Base-by-base conservation (phyloP, 2,329 filamentous ascomycete genomes). In the Davidsoniella australis region DNA sequence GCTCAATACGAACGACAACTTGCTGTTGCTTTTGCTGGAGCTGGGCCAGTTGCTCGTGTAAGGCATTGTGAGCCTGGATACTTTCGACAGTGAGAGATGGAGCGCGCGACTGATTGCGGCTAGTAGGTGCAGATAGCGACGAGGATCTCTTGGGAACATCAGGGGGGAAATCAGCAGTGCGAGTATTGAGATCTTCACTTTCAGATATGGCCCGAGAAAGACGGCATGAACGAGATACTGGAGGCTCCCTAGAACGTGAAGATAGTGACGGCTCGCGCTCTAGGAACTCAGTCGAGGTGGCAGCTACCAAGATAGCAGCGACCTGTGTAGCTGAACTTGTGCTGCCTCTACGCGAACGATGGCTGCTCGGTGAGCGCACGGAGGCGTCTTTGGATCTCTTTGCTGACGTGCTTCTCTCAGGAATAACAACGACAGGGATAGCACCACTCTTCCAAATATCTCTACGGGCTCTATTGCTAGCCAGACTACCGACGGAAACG, bases 381-480 rank as follows among this genome's bases (percentile, higher is more conserved):
- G 76, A 79, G 3, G 71, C 73, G 29, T 73, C 65, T 41, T 65
- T 67, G n/a, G 70, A 43, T 18, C 41, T 66, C 47, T 69, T 71
- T 9, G 68, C 62, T 3, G 75, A 78, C 5, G 75, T 73, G 14
- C 62, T 65, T 14, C 77, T 72, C 49, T 74, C 71, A 5, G 77
- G 77, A 46, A 81, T 71, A 17, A 81, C 67, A 5, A 79, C 68
- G 6, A 81, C 76, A 1, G 77, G 77, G 8, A 81, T 76, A 2
- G 66, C 75, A 6, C 76, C 77, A 48, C 62, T 72, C 55, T 72
- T 78, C 65, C 71, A 69, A 2, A 80, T 63, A 29, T 78, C 73
- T 14, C 71, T 69, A n/a, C 77, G 66, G 3, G 73, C 73, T 56
- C 67, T 75, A 6, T 65, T 64, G 54, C 72, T 78, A 0, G 70